These are phyloP conservation scores for Pichia eremophila DNA, from an alignment of 805 yeast genomes.

Conservation along the genomic window DNA sequence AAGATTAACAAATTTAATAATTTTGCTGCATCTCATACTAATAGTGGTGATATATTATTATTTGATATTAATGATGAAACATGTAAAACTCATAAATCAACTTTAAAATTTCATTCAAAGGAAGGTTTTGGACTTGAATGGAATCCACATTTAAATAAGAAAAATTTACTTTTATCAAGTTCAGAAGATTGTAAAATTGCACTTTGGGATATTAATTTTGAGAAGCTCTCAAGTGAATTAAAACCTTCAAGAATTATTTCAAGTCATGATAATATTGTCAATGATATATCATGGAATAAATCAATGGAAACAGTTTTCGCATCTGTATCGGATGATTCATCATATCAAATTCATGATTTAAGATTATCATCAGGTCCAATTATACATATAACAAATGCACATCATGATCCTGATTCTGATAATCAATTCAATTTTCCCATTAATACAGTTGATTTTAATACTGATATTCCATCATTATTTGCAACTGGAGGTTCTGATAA, in stretches of 20 bases:
- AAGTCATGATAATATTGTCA: conserved; percentile 49
- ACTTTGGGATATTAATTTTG: conserved; percentile 48
- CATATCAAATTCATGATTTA: conserved; percentile 53
- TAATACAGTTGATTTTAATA: conserved; percentile 61
- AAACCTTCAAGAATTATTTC: conserved; percentile 41
- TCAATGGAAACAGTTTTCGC: conserved; percentile 42
- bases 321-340: conserved; percentile 60
- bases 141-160: conserved; percentile 30
- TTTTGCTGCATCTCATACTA: conserved; percentile 46
- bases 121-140: conserved; percentile 72
- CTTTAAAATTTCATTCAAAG: conserved; percentile 44
- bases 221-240: conserved; percentile 5
- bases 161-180: conserved; percentile 46
- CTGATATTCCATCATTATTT: conserved; percentile 40
- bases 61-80: conserved; percentile 25
- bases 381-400: conserved; percentile 39
- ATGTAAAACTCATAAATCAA: conserved; percentile 11
- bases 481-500: conserved; percentile 78
- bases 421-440: conserved; percentile 24
- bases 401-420: conserved; percentile 34
- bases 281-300: conserved; percentile 56
- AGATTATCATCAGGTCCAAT: conserved; percentile 34
- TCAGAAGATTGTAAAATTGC: conserved; percentile 62
- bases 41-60: conserved; percentile 39
- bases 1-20: conserved; percentile 42